Evolutionary conservation across 192 early-diverging fungal genomes (phyloP), one percentile per base, ranked within the genome.

Genomic region (Mortierella antarctica): DNA sequence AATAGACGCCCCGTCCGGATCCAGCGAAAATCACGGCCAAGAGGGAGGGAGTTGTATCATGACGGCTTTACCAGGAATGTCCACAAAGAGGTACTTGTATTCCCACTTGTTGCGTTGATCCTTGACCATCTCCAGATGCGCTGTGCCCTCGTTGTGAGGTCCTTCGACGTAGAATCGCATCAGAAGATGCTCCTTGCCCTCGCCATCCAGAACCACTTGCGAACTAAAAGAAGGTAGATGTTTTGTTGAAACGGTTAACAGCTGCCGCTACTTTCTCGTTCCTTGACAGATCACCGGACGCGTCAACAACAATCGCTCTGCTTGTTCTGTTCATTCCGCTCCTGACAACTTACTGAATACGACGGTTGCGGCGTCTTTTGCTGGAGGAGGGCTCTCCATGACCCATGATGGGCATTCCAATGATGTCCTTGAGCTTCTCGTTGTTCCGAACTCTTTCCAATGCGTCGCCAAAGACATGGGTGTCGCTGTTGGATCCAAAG

Each of bases 91-190:
- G 56, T 85, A 80, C 51, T 83, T 83, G 70, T 85, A 88, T 18
- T 85, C 74, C 87, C 87, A 88, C 48, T 88, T 85, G 50, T 70
- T 71, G 53, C 64, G 67, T 31, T 58, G 62, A 62, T 79, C 86
- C 69, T 89, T 89, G 51, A 85, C 65, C 86, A 88, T 87, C 48
- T 89, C 86, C 42, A 89, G 46, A 59, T 83, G 75, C 5, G 82
- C 85, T 9, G 76, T 84, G 48, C 88, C 88, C 67, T 84, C 74
- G 31, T 65, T 84, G 46, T 81, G 47, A 4, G 85, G 78, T 6
- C 88, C 88, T 56, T 89, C 86, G 18, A 89, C 76, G 67, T 88
- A 86, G 69, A 89, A 85, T 12, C 71, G 71, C 84, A 89, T 86
- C 54, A 89, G 57, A 65, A 86, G 65, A 61, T 89, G 88, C 50